phyloP scores from a whole-genome alignment of 805 yeast genomes.

The Metschnikowia lunata region DNA sequence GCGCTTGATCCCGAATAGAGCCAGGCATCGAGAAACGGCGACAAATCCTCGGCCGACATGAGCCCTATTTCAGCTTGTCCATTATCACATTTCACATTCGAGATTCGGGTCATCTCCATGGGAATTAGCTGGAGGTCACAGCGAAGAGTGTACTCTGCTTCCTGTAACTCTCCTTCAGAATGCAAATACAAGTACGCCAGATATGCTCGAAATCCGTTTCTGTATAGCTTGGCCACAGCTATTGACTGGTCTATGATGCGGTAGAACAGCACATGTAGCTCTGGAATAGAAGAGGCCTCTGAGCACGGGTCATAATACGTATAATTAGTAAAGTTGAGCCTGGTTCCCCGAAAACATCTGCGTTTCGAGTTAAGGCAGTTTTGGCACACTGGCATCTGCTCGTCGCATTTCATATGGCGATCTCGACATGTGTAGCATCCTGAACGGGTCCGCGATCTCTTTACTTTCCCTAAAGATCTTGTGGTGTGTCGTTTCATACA shows the following conservation, averaged over 20 bases:
- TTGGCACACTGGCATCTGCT: constrained; percentile 55
- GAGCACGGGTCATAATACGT: constrained; percentile 31
- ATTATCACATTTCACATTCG: neutral
- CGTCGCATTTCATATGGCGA: constrained; percentile 66
- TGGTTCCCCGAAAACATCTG: constrained; percentile 44
- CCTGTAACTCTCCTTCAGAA: constrained; percentile 25
- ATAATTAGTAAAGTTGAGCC: constrained; percentile 43
- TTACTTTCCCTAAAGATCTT: constrained; percentile 9
- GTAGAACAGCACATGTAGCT: neutral
- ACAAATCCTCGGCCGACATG: constrained; percentile 1
- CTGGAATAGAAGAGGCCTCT: neutral
- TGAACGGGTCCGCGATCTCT: constrained; percentile 38
- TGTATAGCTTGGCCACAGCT: constrained; percentile 38
- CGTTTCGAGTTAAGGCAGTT: constrained; percentile 50
- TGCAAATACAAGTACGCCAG: constrained; percentile 31
- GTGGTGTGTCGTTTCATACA: neutral
- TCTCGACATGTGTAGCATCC: constrained; percentile 63
- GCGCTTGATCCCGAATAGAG: constrained; percentile 1
- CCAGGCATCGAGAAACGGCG: constrained; percentile 6
- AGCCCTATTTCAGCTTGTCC: neutral
- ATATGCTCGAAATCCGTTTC: constrained; percentile 30
- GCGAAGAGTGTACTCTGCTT: constrained; percentile 23
- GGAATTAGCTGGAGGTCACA: constrained; percentile 6
- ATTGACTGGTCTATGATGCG: constrained; percentile 41
- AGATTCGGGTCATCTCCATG: neutral